Evolutionary conservation across 2,329 filamentous ascomycete genomes (phyloP).

Genomic region (Epichloe gansuensis): DNA sequence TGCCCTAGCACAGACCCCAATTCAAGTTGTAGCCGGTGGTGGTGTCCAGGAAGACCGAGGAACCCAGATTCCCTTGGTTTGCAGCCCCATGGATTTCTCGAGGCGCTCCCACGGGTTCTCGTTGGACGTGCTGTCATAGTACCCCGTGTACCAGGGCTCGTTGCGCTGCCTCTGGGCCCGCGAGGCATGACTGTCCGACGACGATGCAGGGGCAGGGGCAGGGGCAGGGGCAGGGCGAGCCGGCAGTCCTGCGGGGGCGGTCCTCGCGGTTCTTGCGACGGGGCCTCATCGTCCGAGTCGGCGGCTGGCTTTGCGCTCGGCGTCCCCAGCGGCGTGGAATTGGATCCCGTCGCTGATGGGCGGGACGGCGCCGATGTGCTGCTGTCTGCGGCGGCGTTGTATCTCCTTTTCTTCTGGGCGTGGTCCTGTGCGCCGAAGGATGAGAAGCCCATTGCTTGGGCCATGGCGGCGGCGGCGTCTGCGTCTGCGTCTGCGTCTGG

Average conservation of each 20-base stretch:
- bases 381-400: conserved; percentile 43
- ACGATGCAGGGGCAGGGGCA: conserved; percentile 4
- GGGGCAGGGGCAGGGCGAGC: conserved; percentile 16
- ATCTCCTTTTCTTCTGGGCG: conserved; percentile 54
- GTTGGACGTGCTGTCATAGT: conserved; percentile 58
- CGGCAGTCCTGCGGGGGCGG: conserved; percentile 18
- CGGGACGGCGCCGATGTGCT: conserved; percentile 4
- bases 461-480: conserved; percentile 41
- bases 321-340: conserved; percentile 24
- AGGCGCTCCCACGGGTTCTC: conserved; percentile 59
- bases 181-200: background rate
- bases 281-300: conserved; percentile 17
- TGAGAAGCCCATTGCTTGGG: conserved; percentile 60
- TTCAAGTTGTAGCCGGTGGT: background rate
- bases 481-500: conserved; percentile 23
- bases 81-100: conserved; percentile 34
- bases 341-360: conserved; percentile 21
- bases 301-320: conserved; percentile 8
- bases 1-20: background rate
- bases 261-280: no score
- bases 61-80: conserved; percentile 34
- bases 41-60: conserved; percentile 2
- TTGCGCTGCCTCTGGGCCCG: background rate
- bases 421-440: conserved; percentile 48
- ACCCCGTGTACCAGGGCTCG: conserved; percentile 34